Evolutionary conservation across 164 flowering plant genomes (phyloP).

Genomic region (Brasenia schreberi): DNA sequence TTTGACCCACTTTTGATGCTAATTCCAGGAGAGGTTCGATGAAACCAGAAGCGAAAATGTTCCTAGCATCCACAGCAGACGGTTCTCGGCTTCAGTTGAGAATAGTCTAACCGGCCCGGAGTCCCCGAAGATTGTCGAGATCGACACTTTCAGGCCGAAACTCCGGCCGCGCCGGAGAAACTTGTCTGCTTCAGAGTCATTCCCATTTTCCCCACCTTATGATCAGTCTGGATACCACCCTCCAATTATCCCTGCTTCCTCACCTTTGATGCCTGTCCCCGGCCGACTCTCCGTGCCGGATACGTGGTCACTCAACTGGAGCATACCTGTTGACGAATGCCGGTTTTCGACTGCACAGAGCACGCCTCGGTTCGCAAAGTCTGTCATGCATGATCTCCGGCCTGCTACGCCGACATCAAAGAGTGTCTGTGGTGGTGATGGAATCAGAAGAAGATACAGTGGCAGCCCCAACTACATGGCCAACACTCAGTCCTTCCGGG

Average conservation of each 20-base stretch:
- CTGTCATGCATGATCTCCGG: slow-evolving; percentile 10
- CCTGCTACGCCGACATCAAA: slow-evolving; percentile 38
- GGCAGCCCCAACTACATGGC: slow-evolving; percentile 72
- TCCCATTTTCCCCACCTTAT: background rate
- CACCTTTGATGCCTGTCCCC: slow-evolving; percentile 47
- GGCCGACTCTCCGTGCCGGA: slow-evolving; percentile 40
- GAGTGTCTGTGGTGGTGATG: slow-evolving; percentile 53
- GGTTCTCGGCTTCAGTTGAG: slow-evolving; percentile 51
- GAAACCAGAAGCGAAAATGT: slow-evolving; percentile 49
- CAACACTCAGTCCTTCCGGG: slow-evolving; percentile 55
- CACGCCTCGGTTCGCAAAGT: slow-evolving; percentile 53
- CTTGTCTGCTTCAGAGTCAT: background rate
- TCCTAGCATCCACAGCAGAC: slow-evolving; percentile 46
- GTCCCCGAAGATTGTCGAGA: slow-evolving; percentile 78
- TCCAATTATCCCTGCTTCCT: slow-evolving; percentile 6
- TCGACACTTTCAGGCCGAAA: slow-evolving; percentile 52
- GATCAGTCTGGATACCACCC: background rate
- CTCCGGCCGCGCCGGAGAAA: slow-evolving; percentile 36
- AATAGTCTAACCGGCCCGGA: slow-evolving; percentile 27
- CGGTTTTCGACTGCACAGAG: slow-evolving; percentile 66
- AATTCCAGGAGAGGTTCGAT: slow-evolving; percentile 47
- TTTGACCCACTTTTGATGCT: no score
- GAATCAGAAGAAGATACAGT: slow-evolving; percentile 25
- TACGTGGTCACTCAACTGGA: slow-evolving; percentile 38
- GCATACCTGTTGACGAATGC: slow-evolving; percentile 40